Evolutionary conservation across 2,329 filamentous ascomycete species (phyloP).

Genomic region (Venturia carpophila): DNA sequence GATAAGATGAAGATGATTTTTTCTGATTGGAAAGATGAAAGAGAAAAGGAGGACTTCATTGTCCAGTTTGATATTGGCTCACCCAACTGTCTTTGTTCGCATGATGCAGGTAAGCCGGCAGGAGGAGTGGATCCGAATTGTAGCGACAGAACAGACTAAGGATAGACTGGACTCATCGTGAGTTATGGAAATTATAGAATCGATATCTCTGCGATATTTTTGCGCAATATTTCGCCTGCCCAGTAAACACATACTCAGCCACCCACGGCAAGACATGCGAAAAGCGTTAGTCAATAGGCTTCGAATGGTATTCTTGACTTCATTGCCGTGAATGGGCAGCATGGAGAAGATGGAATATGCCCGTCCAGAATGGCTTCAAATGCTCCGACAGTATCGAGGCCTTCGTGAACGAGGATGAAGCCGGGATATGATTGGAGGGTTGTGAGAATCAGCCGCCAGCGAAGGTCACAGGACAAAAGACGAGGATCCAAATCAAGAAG

Average conservation of each 20-base stretch:
- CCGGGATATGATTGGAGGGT: not conserved
- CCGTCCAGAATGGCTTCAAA: not conserved
- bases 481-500: not conserved
- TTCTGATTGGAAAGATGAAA: not conserved
- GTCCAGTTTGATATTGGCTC: not conserved
- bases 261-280: not conserved
- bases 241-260: not conserved
- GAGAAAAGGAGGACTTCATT: not conserved
- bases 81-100: not conserved
- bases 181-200: not conserved
- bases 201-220: not conserved
- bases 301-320: not conserved
- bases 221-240: not conserved
- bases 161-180: no score
- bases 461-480: not conserved
- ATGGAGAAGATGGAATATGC: not conserved
- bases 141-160: not conserved
- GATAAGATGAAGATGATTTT: not conserved
- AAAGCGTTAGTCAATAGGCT: not conserved
- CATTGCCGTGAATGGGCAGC: not conserved
- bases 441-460: not conserved
- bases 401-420: not conserved
- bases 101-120: not conserved
- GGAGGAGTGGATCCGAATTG: not conserved
- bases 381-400: not conserved